Evolutionary conservation across 306 rosid species (phyloP).

Genomic region (Senna siamea): DNA sequence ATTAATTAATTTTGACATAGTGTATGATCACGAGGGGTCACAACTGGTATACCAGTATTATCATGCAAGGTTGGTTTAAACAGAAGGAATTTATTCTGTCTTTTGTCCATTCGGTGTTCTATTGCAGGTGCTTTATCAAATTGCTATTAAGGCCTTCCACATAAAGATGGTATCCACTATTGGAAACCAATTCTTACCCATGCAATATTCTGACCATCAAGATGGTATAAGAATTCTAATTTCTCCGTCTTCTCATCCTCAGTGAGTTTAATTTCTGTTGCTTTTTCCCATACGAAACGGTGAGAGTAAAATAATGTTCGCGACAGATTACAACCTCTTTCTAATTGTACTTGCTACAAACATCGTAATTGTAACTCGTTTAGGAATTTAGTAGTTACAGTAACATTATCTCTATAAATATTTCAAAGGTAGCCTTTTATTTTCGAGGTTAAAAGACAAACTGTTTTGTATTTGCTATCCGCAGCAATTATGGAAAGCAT

Average conservation of each 20-base stretch:
- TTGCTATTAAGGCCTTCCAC: background rate
- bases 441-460: background rate
- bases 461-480: background rate
- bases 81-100: no score
- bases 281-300: no score
- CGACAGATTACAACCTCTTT: no score
- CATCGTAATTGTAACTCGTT: background rate
- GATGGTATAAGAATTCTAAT: no score
- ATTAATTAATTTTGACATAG: slow-evolving; percentile 10
- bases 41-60: background rate
- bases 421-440: background rate
- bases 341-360: no score
- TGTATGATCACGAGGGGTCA: background rate
- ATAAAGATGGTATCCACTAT: background rate
- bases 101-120: no score
- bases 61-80: background rate
- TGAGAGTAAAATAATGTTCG: no score
- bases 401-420: no score
- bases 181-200: no score
- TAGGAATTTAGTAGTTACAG: background rate
- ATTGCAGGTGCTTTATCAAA: no score
- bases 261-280: background rate
- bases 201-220: no score
- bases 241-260: background rate
- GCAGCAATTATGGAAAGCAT: background rate